Conservation (phyloP, 805 yeast species). For the Starmerella etchellsii region DNA sequence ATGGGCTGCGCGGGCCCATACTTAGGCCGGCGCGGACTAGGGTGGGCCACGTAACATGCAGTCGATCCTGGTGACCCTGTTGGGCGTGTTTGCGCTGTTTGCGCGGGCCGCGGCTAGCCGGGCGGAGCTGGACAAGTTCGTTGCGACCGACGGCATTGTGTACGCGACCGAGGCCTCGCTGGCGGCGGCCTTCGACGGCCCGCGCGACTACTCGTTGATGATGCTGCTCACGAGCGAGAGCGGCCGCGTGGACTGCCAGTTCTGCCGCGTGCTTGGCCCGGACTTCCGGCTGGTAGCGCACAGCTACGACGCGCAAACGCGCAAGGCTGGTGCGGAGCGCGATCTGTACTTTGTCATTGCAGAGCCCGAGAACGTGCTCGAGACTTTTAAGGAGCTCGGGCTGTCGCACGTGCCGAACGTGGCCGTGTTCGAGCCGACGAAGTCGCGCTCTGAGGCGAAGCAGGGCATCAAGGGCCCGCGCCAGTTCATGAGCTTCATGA, state of each 20-base stretch:
- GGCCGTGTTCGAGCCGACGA: slow-evolving; percentile 44
- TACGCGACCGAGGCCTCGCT: slow-evolving; percentile 25
- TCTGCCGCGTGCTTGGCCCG: slow-evolving; percentile 63
- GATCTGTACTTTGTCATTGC: slow-evolving; percentile 56
- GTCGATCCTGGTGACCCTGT: neutral
- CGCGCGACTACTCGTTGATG: slow-evolving; percentile 57
- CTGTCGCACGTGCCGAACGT: slow-evolving; percentile 71
- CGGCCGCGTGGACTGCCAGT: slow-evolving; percentile 58
- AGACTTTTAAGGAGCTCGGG: slow-evolving; percentile 39
- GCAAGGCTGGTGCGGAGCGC: slow-evolving; percentile 35
- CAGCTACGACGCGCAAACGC: slow-evolving; percentile 38
- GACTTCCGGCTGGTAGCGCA: slow-evolving; percentile 45
- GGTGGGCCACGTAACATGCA: neutral
- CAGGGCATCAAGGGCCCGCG: slow-evolving; percentile 21
- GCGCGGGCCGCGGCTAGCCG: neutral
- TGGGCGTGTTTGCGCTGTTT: neutral
- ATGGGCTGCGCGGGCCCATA: no score
- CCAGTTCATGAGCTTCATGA: slow-evolving; percentile 22
- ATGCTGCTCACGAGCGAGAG: slow-evolving; percentile 61
- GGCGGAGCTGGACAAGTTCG: slow-evolving; percentile 2
- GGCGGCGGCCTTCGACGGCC: slow-evolving; percentile 36
- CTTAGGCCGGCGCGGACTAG: no score
- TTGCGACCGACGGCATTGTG: slow-evolving; percentile 20
- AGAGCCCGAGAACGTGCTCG: slow-evolving; percentile 50
- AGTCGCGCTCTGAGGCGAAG: slow-evolving; percentile 25